These are phyloP conservation scores for Boletus speciosus DNA, from an alignment of 768 basidiomycete species.

Conservation along the genomic window DNA sequence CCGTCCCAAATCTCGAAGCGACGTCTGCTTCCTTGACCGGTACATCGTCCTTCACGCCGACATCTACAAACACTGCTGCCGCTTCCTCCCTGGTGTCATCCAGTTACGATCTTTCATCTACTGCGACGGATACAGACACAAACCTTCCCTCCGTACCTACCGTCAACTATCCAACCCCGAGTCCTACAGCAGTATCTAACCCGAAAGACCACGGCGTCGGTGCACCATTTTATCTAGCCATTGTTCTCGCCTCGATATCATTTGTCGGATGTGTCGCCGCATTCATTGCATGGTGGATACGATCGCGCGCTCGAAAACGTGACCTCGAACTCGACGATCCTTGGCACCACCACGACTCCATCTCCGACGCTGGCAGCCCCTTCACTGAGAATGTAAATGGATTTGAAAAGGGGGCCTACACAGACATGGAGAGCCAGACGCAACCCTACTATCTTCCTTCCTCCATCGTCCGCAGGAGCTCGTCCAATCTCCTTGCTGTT, in stretches of 20 bases:
- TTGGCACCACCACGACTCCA: conserved; percentile 32
- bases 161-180: conserved; percentile 21
- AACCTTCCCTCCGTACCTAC: conserved; percentile 24
- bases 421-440: conserved; percentile 15
- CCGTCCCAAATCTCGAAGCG: conserved; percentile 18
- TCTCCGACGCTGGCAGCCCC: conserved; percentile 1
- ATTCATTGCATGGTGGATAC: conserved; percentile 48
- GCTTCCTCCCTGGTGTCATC: conserved; percentile 6
- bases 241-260: conserved; percentile 47
- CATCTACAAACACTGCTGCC: background rate
- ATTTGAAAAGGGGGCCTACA: background rate
- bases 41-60: background rate
- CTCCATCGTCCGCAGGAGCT: conserved; percentile 18
- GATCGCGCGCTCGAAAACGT: conserved; percentile 37
- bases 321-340: conserved; percentile 32
- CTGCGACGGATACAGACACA: conserved; percentile 17
- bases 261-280: conserved; percentile 44
- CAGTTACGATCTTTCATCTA: conserved; percentile 1
- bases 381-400: background rate
- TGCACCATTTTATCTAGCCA: conserved; percentile 47
- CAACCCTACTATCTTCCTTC: conserved; percentile 24
- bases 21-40: conserved; percentile 10
- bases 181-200: conserved; percentile 18
- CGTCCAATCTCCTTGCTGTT: conserved; percentile 18
- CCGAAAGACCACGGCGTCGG: conserved; percentile 24